A percentile compares a stretch with the other conserved stretches of the same genome.
These are phyloP conservation scores for Leptographium galeiforme DNA, from an alignment of 2,329 filamentous ascomycete genomes.

Conservation along the genomic window DNA sequence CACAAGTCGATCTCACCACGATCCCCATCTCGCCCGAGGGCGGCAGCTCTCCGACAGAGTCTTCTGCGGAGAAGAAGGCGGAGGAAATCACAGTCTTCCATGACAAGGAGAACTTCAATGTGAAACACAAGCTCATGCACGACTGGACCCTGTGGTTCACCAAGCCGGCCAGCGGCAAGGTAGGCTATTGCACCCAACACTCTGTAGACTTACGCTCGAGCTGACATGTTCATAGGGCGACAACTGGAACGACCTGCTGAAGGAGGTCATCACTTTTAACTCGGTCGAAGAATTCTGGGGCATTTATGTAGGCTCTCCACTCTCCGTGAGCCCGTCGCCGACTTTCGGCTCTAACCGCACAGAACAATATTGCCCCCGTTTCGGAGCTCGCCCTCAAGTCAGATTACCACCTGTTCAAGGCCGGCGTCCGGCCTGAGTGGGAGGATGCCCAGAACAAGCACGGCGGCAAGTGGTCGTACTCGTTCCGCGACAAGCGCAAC, in stretches of 20 bases:
- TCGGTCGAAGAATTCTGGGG: constrained; percentile 99
- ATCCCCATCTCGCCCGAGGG: constrained; percentile 55
- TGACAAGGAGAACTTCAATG: constrained; percentile 97
- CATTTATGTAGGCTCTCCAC: constrained; percentile 67
- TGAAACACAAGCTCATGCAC: constrained; percentile 96
- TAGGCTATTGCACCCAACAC: constrained; percentile 23
- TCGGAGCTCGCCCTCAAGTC: constrained; percentile 95
- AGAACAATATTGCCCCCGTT: constrained; percentile 98
- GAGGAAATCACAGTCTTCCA: constrained; percentile 91
- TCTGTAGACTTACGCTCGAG: neutral
- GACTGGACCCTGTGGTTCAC: constrained; percentile 99
- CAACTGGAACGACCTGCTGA: constrained; percentile 96
- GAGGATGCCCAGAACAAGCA: constrained; percentile 98
- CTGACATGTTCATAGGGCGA: constrained; percentile 49
- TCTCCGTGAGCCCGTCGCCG: neutral
- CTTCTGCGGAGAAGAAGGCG: constrained; percentile 27
- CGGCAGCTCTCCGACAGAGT: constrained; percentile 34
- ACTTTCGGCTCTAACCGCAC: neutral
- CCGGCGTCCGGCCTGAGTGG: constrained; percentile 93
- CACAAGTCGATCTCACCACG: constrained; percentile 54
- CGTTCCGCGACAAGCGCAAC: constrained; percentile 89
- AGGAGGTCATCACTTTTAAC: constrained; percentile 97
- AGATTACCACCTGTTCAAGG: constrained; percentile 99
- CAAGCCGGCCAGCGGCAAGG: constrained; percentile 92
- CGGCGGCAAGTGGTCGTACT: constrained; percentile 97